These are phyloP conservation scores for Echeveria elegans DNA, from an alignment of 164 flowering plant genomes.

Conservation along the genomic window DNA sequence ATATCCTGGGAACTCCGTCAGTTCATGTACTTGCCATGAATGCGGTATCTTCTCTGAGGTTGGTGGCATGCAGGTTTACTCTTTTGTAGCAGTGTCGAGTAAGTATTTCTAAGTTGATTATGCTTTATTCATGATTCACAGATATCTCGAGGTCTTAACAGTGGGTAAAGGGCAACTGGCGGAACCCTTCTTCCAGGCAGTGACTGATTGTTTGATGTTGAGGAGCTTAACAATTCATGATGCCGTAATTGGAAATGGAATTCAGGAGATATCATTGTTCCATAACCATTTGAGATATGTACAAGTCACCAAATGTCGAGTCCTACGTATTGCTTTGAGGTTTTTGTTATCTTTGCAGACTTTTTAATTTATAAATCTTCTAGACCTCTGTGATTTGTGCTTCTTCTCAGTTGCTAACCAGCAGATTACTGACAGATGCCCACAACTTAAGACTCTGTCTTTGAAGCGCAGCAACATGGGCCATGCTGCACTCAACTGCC, in stretches of 20 bases:
- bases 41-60: slow-evolving; percentile 67
- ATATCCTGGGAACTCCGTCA: slow-evolving; percentile 51
- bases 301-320: slow-evolving; percentile 74
- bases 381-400: not conserved
- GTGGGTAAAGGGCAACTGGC: slow-evolving; percentile 68
- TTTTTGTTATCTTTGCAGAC: slow-evolving; percentile 10
- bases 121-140: slow-evolving; percentile 20
- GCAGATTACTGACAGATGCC: slow-evolving; percentile 52
- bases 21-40: slow-evolving; percentile 52
- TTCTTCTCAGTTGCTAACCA: slow-evolving; percentile 5
- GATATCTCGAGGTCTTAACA: slow-evolving; percentile 62
- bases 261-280: slow-evolving; percentile 63
- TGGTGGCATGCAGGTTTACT: slow-evolving; percentile 9
- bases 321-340: slow-evolving; percentile 77
- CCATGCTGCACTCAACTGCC: slow-evolving; percentile 70
- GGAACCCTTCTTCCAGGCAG: slow-evolving; percentile 60
- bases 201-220: slow-evolving; percentile 61
- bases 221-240: slow-evolving; percentile 52
- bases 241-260: slow-evolving; percentile 67
- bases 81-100: not conserved
- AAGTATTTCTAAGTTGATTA: slow-evolving; percentile 3
- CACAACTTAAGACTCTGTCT: slow-evolving; percentile 72
- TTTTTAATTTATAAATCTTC: not conserved
- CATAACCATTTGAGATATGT: slow-evolving; percentile 74
- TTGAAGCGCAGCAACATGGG: slow-evolving; percentile 84